phyloP scores from a whole-genome alignment of 148 eudicot species.

The Camellia granthamiana region DNA sequence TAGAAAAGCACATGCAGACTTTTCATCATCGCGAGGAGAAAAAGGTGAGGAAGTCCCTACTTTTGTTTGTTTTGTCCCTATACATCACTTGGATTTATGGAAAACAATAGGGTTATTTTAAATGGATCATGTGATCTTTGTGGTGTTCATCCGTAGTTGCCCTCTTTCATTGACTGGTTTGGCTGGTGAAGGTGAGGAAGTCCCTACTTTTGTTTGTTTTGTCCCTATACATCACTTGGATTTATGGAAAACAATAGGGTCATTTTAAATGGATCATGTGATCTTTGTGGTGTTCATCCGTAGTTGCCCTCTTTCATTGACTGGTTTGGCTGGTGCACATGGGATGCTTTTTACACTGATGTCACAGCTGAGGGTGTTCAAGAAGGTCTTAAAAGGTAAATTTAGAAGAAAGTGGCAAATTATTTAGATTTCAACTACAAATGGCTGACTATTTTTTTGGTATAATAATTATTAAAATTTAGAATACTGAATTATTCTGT shows the following conservation, averaged over 20 bases:
- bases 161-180: slow-evolving; percentile 88
- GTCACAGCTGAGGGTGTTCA: slow-evolving; percentile 97
- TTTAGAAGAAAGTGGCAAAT: background rate
- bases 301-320: slow-evolving; percentile 84
- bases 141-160: slow-evolving; percentile 48
- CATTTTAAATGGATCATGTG: slow-evolving; percentile 6
- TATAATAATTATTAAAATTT: background rate
- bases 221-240: background rate
- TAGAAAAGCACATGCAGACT: slow-evolving; percentile 85
- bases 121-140: slow-evolving; percentile 9
- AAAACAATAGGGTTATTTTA: background rate
- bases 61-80: background rate
- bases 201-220: slow-evolving; percentile 5
- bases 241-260: background rate
- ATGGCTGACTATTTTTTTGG: background rate
- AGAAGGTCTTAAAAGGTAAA: slow-evolving; percentile 77
- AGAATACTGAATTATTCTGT: background rate
- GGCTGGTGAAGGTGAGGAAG: slow-evolving; percentile 58
- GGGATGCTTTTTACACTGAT: slow-evolving; percentile 99
- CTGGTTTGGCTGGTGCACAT: slow-evolving; percentile 99
- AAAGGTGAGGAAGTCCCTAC: slow-evolving; percentile 43
- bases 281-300: slow-evolving; percentile 18
- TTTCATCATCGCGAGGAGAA: slow-evolving; percentile 91
- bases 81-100: no score
- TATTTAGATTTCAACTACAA: background rate